A percentile compares a stretch with the other conserved stretches of the same genome.
These are phyloP conservation scores for Fusarium poae DNA, from an alignment of 2,329 filamentous ascomycete species.

Conservation along the genomic window DNA sequence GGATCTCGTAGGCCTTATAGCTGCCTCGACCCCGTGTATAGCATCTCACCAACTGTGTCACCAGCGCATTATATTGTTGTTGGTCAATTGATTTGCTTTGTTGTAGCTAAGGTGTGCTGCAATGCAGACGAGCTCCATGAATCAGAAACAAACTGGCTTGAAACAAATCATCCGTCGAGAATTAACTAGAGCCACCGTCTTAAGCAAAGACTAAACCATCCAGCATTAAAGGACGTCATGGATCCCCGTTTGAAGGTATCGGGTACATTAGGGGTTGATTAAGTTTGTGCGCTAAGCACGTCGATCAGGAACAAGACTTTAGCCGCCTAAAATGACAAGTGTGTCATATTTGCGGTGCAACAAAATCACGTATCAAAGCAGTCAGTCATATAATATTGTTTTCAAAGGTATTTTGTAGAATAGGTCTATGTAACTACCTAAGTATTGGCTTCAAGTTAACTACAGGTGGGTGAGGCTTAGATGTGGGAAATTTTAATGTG, in stretches of 20 bases:
- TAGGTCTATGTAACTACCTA: background rate
- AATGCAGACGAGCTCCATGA: background rate
- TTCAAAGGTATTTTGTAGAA: background rate
- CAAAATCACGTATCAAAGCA: background rate
- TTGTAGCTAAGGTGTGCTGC: background rate
- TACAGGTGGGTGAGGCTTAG: conserved; percentile 3
- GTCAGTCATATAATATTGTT: background rate
- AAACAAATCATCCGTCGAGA: conserved; percentile 11
- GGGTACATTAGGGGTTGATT: conserved; percentile 25
- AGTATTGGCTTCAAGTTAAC: background rate
- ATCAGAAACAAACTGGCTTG: background rate
- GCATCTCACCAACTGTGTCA: background rate
- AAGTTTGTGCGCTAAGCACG: conserved; percentile 38
- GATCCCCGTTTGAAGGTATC: conserved; percentile 23
- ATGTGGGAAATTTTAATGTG: conserved; percentile 14
- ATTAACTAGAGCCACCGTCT: conserved; percentile 2
- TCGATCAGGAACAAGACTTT: conserved; percentile 40
- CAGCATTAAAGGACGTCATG: conserved; percentile 24
- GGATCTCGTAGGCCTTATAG: conserved; percentile 1
- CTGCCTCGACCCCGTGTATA: conserved; percentile 1
- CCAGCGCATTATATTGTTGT: background rate
- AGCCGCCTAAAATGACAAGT: background rate
- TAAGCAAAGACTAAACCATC: conserved; percentile 3
- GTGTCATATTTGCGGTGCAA: background rate
- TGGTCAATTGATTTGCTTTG: background rate